phyloP scores from a whole-genome alignment of 2,329 filamentous ascomycete species.

The Beauveria sp. region DNA sequence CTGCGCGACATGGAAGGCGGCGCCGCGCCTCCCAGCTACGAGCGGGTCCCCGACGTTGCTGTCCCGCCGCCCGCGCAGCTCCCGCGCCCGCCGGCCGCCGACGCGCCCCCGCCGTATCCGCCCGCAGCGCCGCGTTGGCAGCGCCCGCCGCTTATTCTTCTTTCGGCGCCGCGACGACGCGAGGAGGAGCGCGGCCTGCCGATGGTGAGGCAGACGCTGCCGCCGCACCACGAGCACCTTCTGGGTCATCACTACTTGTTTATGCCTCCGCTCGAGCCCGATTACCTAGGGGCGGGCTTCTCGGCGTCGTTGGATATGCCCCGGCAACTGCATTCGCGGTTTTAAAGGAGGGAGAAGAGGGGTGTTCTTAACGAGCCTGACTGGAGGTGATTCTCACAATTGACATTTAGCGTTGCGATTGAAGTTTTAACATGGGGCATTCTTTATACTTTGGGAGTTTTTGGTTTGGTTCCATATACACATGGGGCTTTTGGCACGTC shows the following conservation, averaged over 20 bases:
- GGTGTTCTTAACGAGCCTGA: no score
- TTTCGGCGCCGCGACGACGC: not conserved
- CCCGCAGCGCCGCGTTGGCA: no score
- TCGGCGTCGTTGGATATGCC: not conserved
- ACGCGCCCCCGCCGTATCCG: conserved; percentile 3
- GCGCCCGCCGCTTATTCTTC: no score
- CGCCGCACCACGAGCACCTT: not conserved
- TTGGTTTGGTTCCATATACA: not conserved
- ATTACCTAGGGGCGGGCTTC: not conserved
- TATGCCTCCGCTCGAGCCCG: not conserved
- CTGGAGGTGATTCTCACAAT: not conserved
- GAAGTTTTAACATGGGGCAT: not conserved
- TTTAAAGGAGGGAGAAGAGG: not conserved
- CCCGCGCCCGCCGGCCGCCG: not conserved
- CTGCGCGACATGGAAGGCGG: not conserved
- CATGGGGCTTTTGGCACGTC: not conserved
- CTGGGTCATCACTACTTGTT: not conserved
- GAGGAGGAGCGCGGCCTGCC: not conserved
- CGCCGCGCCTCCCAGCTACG: not conserved
- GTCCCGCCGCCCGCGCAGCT: conserved; percentile 2
- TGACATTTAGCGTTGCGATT: not conserved
- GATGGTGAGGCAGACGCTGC: not conserved
- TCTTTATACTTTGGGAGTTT: not conserved
- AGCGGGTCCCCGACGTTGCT: not conserved
- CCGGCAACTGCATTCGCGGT: not conserved